Evolutionary conservation across 2,329 filamentous ascomycete genomes (phyloP), one percentile per base, ranked within the genome.

Genomic region (Neophaeococcomyces mojaviensis): DNA sequence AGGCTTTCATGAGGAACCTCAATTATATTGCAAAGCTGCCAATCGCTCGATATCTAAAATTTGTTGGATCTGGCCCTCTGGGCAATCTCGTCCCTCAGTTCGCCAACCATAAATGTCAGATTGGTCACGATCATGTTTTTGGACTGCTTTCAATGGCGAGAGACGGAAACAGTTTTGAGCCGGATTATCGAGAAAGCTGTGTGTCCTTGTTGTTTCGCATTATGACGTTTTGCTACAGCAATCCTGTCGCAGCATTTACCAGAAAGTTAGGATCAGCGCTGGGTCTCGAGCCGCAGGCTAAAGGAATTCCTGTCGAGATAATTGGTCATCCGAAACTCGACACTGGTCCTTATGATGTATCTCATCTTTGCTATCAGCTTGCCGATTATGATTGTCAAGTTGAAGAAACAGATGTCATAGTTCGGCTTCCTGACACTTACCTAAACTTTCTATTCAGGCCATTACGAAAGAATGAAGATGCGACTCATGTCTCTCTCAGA

Each of bases 71-170:
- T 7, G 37, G 13, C 9, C 20, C 37, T 18, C 37, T 39, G 15
- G 20, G 37, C 37, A 39, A 26, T 24, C 22, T 39, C 8, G 37
- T 39, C 20, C 37, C 37, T 24, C 37, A 24, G n/a, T 39, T 39
- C 16, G 37, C 37, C 12, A 20, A 26, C 22, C 37, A 39, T 28
- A 24, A 24, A 13, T 39, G 37, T 39, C 19, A 28, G 20, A 18
- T 39, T n/a, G 37, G 37, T 20, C 37, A 39, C 37, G 20, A 39
- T 13, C 37, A 39, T 28, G 20, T 18, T 4, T 39, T 18, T 26
- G 37, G 19, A 3, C 26, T 39, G 15, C 37, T 39, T 8, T 39
- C 37, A 6, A 15, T 39, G 10, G 37, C 37, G 3, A 26, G 19
- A 10, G 37, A 39, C 26, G 37, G 37, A 20, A 3, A 13, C 18